Percentiles rank a stretch among this genome's conserved stretches.
Conservation (phyloP, 495 filamentous ascomycete species). For the Penicillium samsonianum region DNA sequence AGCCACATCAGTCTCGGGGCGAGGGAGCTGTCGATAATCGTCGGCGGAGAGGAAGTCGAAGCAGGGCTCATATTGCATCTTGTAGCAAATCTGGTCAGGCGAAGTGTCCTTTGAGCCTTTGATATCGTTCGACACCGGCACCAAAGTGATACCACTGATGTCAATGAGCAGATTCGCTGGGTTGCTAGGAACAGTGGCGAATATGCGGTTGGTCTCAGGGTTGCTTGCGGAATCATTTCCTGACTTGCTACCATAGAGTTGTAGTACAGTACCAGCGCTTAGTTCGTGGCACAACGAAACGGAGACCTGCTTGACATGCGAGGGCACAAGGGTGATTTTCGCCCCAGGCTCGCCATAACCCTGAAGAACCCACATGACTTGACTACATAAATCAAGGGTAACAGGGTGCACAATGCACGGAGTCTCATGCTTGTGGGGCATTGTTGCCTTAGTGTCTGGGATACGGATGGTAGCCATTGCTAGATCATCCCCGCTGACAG, state of each 20-base stretch:
- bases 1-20: conserved; percentile 11
- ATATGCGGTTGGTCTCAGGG: conserved; percentile 25
- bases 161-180: conserved; percentile 20
- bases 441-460: conserved; percentile 47
- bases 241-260: conserved; percentile 25
- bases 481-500: conserved; percentile 11
- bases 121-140: conserved; percentile 24
- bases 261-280: conserved; percentile 19
- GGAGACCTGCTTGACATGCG: conserved; percentile 24
- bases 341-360: conserved; percentile 26
- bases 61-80: conserved; percentile 54
- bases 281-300: conserved; percentile 20
- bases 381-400: conserved; percentile 46
- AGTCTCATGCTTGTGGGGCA: conserved; percentile 50
- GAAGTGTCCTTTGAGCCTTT: conserved; percentile 19
- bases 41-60: conserved; percentile 33
- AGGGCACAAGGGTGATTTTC: conserved; percentile 22
- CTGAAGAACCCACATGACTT: conserved; percentile 33
- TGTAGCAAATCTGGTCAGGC: conserved; percentile 37
- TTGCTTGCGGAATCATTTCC: conserved; percentile 38
- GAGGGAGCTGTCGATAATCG: conserved; percentile 23
- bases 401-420: conserved; percentile 48
- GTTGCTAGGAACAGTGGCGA: conserved; percentile 25
- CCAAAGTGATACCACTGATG: conserved; percentile 23
- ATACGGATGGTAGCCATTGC: conserved; percentile 38